phyloP scores from a whole-genome alignment of 805 yeast genomes.

The Tetrapisispora fleetii region DNA sequence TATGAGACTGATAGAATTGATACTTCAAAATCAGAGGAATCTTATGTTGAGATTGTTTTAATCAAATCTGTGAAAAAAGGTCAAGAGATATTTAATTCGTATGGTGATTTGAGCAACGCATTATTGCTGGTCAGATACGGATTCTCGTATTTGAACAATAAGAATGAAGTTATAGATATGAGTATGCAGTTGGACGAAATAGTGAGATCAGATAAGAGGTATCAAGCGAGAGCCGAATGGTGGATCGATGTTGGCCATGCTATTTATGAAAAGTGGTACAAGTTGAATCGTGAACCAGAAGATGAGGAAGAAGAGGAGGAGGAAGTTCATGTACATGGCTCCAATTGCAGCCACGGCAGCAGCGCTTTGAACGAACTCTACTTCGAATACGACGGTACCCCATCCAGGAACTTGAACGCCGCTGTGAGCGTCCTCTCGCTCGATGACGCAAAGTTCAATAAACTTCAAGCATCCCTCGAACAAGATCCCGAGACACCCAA shows the following conservation, averaged over 20 bases:
- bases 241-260: slow-evolving; percentile 16
- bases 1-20: slow-evolving; percentile 7
- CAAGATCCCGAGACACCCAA: background rate
- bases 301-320: slow-evolving; percentile 5
- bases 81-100: slow-evolving; percentile 69
- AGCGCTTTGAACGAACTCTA: slow-evolving; percentile 8
- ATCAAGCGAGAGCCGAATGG: slow-evolving; percentile 15
- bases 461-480: background rate
- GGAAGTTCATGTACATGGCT: slow-evolving; percentile 5
- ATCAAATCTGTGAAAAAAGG: slow-evolving; percentile 35
- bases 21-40: slow-evolving; percentile 10
- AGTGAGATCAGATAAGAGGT: slow-evolving; percentile 7
- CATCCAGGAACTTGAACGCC: background rate
- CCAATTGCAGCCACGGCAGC: slow-evolving; percentile 9
- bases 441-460: background rate
- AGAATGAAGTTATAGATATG: slow-evolving; percentile 36
- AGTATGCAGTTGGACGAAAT: slow-evolving; percentile 27
- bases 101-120: slow-evolving; percentile 65
- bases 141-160: slow-evolving; percentile 48
- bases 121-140: slow-evolving; percentile 70
- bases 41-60: slow-evolving; percentile 64
- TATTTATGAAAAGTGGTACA: slow-evolving; percentile 11
- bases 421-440: background rate
- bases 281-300: slow-evolving; percentile 9
- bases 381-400: slow-evolving; percentile 11